Evolutionary conservation across 1,284 basidiomycete genomes (phyloP), one percentile per base, ranked within the genome.

Genomic region (Cutaneotrichosporon cavernicola): DNA sequence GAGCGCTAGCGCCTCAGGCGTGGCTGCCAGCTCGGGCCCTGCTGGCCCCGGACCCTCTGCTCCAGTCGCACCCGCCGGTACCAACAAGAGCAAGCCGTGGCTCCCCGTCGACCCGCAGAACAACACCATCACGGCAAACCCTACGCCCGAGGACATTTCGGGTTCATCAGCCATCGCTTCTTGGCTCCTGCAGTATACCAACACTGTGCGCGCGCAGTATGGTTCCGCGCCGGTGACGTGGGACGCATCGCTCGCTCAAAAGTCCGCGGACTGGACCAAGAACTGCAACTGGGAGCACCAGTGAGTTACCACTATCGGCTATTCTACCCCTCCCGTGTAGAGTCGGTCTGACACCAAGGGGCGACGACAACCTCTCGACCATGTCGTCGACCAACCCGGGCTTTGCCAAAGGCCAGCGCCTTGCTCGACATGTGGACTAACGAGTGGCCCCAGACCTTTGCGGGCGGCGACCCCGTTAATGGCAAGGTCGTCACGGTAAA

Each of bases 41-140:
- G 40, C 14, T 16, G 18, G 7, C 18, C 18, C 16, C 43, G 36
- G 26, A 26, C 34, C 2, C 8, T 13, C 34, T 36, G 5, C 8
- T 36, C 8, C 34, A 8, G n/a, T 8, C 18, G 43, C 43, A 8
- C 43, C 43, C 43, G 3, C 16, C 18, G 43, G 43, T 5, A n/a
- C 18, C 16, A 18, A 46, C 43, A 46, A n/a, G 43, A 46, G 36
- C 70, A 72, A 86, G 68, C 68, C 22, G 30, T 52, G 43, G 32
- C 16, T n/a, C 40, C 26, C 58, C 21, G n/a, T 43, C 47, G 81
- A 85, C n/a, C 86, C 86, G 63, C 82, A 82, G 14, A 75, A 84
- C 3, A 55, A 40, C 43, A 30, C 47, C 31, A 60, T 49, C 8
- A 60, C 58, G 16, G 85, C 86, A 60, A 85, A 86, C 43, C 51